These are phyloP conservation scores for Acmispon strigosus DNA, from an alignment of 306 rosid species.

Conservation along the genomic window DNA sequence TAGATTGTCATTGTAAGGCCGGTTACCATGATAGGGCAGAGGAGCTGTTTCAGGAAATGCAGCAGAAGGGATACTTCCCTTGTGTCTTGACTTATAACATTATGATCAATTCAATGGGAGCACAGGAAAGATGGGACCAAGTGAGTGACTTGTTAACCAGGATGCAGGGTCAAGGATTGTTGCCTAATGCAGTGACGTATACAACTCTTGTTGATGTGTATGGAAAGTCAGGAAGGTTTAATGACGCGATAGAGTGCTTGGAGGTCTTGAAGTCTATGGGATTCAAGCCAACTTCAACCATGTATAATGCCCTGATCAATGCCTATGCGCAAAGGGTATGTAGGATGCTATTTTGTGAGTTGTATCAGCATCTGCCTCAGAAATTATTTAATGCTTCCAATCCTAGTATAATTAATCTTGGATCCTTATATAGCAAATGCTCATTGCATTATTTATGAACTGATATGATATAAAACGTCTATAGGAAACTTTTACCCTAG, in stretches of 20 bases:
- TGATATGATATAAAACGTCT: too few relatives aligned
- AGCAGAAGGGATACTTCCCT: slow-evolving; percentile 54
- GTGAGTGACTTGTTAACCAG: slow-evolving; percentile 60
- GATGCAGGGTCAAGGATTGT: slow-evolving; percentile 80
- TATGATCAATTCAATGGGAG: slow-evolving; percentile 75
- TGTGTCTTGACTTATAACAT: slow-evolving; percentile 72
- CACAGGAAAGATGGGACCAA: slow-evolving; percentile 73
- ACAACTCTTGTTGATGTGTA: slow-evolving; percentile 79
- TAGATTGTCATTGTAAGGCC: slow-evolving; percentile 69
- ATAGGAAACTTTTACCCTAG: too few relatives aligned
- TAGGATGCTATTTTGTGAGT: not conserved
- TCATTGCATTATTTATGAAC: not conserved
- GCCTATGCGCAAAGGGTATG: slow-evolving; percentile 90
- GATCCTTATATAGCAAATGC: not conserved
- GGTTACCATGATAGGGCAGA: slow-evolving; percentile 56
- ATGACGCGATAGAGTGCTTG: slow-evolving; percentile 75
- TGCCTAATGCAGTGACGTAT: slow-evolving; percentile 76
- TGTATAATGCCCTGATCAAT: slow-evolving; percentile 89
- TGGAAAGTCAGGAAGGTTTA: slow-evolving; percentile 78
- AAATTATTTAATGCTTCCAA: not conserved
- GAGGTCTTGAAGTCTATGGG: slow-evolving; percentile 78
- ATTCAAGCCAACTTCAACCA: slow-evolving; percentile 69
- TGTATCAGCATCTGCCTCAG: not conserved
- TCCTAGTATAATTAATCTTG: not conserved
- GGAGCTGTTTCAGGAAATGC: slow-evolving; percentile 86